Base-by-base conservation (phyloP, 805 yeast species). In the Candida awuae region DNA sequence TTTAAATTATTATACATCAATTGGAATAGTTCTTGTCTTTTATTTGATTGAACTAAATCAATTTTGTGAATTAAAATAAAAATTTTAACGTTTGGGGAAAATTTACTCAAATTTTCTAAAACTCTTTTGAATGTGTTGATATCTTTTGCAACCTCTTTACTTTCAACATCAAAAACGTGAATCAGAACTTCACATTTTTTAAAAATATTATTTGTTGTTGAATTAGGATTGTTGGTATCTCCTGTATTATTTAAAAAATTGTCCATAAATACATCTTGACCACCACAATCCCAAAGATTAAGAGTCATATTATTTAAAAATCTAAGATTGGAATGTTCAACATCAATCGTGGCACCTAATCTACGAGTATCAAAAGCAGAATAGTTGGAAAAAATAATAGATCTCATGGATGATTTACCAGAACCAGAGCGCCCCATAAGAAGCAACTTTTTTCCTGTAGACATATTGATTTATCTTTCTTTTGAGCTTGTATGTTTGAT, bases 271-370 rank as follows among this genome's bases (percentile, higher is more conserved):
- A 83, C 86, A 59, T 92, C 97, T 58, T 92, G 98, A 3, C 95
- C 95, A 53, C 97, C 98, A 63, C 98, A 92, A 60, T 92, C 98
- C 97, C 97, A 88, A 17, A 92, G 66, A 53, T 90, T 90, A 33
- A 92, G 67, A 1, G 97, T 87, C 94, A 92, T 86, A 57, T 90
- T 88, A 1, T 96, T 96, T 43, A 92, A 66, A 53, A 92, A 88
- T 36, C 97, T 67, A 40, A 92, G 64, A 62, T 90, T 95, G 2
- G 97, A 86, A 56, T 92, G 96, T 56, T 92, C 98, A n/a, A 92
- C 97, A 55, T 92, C 98, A 41, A 92, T 88, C 0, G 98, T 92
- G 9, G 98, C 97, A 2, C 97, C 97, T 12, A 92, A 63, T 42
- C 97, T 70, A 47, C 97, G 71, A 3, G 98, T 92, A 56, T 92